A percentile compares a stretch with the other conserved stretches of the same genome.
phyloP scores from a whole-genome alignment of 2,329 filamentous ascomycete species.

The Colletotrichum eleusines region DNA sequence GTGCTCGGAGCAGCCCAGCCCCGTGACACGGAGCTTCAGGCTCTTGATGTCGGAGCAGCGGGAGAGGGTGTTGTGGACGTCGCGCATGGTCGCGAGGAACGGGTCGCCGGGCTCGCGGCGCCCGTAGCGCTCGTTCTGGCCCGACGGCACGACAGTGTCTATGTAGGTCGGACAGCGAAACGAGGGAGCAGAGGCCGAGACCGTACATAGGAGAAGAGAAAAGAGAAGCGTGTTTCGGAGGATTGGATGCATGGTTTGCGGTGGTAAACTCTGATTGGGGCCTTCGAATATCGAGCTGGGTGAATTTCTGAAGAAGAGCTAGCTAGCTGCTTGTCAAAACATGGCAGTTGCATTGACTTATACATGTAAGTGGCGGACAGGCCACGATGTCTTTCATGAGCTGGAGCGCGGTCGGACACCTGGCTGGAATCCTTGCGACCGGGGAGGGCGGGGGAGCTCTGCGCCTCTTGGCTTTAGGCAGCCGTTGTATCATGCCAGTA shows the following conservation, averaged over 20 bases:
- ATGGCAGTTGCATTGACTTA: not conserved
- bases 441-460: no score
- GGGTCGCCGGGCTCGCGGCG: conserved; percentile 17
- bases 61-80: conserved; percentile 22
- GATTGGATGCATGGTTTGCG: not conserved
- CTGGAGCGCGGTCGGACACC: not conserved
- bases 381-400: not conserved
- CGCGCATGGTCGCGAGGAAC: conserved; percentile 22
- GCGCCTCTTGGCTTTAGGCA: not conserved
- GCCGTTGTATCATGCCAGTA: not conserved
- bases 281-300: no score
- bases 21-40: conserved; percentile 28
- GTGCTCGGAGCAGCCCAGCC: conserved; percentile 7
- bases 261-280: not conserved
- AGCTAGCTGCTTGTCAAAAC: no score
- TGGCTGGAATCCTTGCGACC: not conserved
- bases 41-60: conserved; percentile 16
- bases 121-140: conserved; percentile 3
- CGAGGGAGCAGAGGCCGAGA: not conserved
- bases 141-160: conserved; percentile 13
- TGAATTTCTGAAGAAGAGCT: no score
- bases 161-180: conserved; percentile 29
- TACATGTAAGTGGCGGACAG: not conserved
- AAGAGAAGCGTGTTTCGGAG: not conserved
- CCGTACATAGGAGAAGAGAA: not conserved